These are phyloP conservation scores for Verticillium longisporum DNA, from an alignment of 2,329 filamentous ascomycete species.

Conservation along the genomic window DNA sequence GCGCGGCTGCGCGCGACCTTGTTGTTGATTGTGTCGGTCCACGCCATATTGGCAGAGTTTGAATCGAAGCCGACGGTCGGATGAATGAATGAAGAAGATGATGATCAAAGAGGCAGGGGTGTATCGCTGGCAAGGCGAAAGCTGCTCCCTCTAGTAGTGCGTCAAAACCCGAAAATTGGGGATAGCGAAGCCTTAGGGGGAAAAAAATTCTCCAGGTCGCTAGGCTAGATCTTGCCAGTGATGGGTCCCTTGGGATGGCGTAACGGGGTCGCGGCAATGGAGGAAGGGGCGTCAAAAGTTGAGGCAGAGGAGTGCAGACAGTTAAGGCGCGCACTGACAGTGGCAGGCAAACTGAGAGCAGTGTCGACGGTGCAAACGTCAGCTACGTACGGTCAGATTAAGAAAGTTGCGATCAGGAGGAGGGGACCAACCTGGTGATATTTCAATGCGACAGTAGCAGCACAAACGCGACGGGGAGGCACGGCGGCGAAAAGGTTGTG, in stretches of 20 bases:
- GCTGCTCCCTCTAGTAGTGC: not conserved
- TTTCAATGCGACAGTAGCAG: not conserved
- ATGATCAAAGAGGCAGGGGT: not conserved
- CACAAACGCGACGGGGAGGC: not conserved
- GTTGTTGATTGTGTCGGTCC: conserved; percentile 43
- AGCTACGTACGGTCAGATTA: not conserved
- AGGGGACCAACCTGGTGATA: not conserved
- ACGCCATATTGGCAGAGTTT: conserved; percentile 32
- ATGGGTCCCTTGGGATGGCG: not conserved
- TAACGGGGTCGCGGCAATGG: not conserved
- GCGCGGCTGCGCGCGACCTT: conserved; percentile 58
- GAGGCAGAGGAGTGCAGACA: not conserved
- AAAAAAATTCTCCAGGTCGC: not conserved
- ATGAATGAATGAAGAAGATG: not conserved
- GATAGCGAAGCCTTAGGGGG: not conserved
- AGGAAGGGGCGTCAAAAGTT: not conserved
- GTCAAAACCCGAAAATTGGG: not conserved
- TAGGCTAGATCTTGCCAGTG: not conserved
- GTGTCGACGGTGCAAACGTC: not conserved
- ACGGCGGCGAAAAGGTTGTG: not conserved
- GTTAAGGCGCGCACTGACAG: not conserved
- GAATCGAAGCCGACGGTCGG: not conserved
- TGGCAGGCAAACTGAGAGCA: not conserved
- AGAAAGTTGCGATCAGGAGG: not conserved
- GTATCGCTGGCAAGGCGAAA: not conserved